Percentiles rank a stretch among this genome's conserved stretches.
phyloP scores from a whole-genome alignment of 2,329 filamentous ascomycete genomes.

The Monilinia laxa region DNA sequence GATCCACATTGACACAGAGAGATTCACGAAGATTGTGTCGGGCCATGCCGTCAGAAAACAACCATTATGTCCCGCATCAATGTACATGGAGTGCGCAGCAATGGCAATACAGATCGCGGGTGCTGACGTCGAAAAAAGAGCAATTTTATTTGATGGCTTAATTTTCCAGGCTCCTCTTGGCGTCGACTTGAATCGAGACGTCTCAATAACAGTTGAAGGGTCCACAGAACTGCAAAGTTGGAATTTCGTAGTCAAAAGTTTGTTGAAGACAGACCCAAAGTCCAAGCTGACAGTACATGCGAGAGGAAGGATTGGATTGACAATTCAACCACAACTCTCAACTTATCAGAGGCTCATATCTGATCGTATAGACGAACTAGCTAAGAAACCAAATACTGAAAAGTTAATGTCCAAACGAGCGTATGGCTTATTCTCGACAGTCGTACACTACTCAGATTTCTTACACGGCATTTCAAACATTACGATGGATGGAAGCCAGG shows the following conservation, averaged over 20 bases:
- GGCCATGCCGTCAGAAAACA: background rate
- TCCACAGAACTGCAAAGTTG: background rate
- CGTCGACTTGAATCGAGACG: background rate
- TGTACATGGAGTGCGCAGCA: slow-evolving; percentile 19
- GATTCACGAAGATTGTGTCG: background rate
- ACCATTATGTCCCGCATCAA: background rate
- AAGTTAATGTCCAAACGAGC: slow-evolving; percentile 20
- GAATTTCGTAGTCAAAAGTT: slow-evolving; percentile 16
- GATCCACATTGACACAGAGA: background rate
- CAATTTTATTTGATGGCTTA: slow-evolving; percentile 1
- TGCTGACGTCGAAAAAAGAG: background rate
- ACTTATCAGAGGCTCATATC: slow-evolving; percentile 7
- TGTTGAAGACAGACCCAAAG: background rate
- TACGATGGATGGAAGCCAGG: slow-evolving; percentile 4
- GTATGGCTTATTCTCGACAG: slow-evolving; percentile 10
- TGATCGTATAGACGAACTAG: background rate
- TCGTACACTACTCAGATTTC: slow-evolving; percentile 11
- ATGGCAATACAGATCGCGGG: background rate
- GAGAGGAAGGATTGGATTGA: slow-evolving; percentile 1
- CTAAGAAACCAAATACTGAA: background rate
- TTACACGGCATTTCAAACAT: slow-evolving; percentile 10
- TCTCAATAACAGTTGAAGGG: background rate
- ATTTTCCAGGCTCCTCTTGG: slow-evolving; percentile 17
- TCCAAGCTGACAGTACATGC: background rate
- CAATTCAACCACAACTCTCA: background rate